These are phyloP conservation scores for Boehmeria nivea DNA, from an alignment of 306 rosid genomes.

Conservation along the genomic window DNA sequence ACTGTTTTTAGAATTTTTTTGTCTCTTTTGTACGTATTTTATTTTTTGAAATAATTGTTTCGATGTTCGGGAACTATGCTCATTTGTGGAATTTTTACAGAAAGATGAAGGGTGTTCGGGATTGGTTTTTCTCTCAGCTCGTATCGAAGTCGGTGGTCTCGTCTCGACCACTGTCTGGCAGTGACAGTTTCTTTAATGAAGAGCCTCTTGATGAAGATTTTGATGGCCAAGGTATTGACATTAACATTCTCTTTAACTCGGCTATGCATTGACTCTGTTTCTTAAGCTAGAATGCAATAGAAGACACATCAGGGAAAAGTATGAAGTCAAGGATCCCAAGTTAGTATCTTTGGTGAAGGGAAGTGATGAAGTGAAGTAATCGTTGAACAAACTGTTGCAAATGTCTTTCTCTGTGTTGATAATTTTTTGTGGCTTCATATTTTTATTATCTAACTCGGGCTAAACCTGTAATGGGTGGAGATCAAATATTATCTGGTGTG, in stretches of 20 bases:
- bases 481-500: no score
- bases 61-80: neutral
- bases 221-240: slow-evolving; percentile 60
- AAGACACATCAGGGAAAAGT: no score
- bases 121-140: slow-evolving; percentile 79
- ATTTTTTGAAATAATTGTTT: neutral
- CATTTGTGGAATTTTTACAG: slow-evolving; percentile 33
- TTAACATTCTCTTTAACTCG: neutral
- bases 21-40: neutral
- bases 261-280: neutral
- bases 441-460: no score
- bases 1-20: neutral
- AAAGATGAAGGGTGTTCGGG: slow-evolving; percentile 71
- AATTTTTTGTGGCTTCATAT: no score
- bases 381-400: no score
- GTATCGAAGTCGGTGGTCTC: slow-evolving; percentile 67
- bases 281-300: neutral
- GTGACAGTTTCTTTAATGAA: slow-evolving; percentile 43
- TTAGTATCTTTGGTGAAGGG: no score
- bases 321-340: no score
- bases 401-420: no score
- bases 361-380: no score
- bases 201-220: slow-evolving; percentile 30
- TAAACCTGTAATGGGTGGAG: no score
- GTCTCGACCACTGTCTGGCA: slow-evolving; percentile 50